Evolutionary conservation across 169 alveolate genomes (phyloP).

Genomic region (Eimeria mitis): DNA sequence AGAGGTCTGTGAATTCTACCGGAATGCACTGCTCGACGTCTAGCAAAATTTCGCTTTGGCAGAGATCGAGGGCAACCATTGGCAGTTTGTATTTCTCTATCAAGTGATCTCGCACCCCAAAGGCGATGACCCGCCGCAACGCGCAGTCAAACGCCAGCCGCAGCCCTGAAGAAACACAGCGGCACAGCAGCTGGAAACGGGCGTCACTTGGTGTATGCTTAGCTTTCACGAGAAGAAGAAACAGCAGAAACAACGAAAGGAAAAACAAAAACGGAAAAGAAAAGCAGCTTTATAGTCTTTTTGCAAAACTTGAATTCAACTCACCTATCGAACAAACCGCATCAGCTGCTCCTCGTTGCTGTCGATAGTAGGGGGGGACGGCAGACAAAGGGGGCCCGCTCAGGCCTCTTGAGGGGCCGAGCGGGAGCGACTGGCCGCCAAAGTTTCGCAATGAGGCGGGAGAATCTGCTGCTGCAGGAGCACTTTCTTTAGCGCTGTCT

Average conservation of each 20-base stretch:
- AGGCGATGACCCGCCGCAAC: conserved; percentile 18
- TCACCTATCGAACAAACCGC: conserved; percentile 8
- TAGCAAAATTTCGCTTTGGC: conserved; percentile 36
- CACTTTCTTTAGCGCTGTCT: not conserved
- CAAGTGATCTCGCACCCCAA: conserved; percentile 65
- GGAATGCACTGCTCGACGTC: conserved; percentile 70
- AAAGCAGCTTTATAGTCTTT: not conserved
- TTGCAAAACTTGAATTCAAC: not conserved
- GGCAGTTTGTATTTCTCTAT: conserved; percentile 49
- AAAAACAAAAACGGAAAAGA: not conserved
- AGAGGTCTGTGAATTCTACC: conserved; percentile 11
- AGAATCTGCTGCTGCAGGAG: conserved; percentile 9
- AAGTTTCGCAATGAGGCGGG: not conserved
- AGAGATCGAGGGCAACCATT: conserved; percentile 37
- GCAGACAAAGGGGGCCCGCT: not conserved
- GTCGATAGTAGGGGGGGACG: not conserved
- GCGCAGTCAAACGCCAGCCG: conserved; percentile 72
- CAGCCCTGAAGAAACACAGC: conserved; percentile 1
- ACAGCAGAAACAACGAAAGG: not conserved
- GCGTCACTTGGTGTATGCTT: not conserved
- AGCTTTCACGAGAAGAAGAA: too few relatives aligned
- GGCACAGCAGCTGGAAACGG: not conserved
- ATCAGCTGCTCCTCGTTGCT: not conserved
- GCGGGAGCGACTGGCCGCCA: not conserved
- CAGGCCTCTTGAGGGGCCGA: not conserved